A percentile compares a stretch with the other conserved stretches of the same genome.
Evolutionary conservation across 306 rosid species (phyloP).

Genomic region (Myrica gale): DNA sequence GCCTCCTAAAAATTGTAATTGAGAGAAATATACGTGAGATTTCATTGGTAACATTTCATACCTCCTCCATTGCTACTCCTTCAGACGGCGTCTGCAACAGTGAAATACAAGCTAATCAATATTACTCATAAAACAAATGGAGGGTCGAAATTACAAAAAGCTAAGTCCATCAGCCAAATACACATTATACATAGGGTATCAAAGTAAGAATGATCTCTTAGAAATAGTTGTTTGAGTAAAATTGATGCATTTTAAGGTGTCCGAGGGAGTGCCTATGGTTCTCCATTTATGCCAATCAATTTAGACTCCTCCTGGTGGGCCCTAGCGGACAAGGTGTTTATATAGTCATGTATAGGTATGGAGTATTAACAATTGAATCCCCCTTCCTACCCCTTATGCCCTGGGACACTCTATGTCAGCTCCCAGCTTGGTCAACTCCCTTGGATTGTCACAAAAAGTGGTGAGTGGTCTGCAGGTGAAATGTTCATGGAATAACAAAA

Average conservation of each 20-base stretch:
- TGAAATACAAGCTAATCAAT: slow-evolving; percentile 14
- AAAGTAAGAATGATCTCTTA: neutral
- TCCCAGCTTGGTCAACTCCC: too few relatives aligned
- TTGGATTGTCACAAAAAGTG: too few relatives aligned
- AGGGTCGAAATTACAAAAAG: slow-evolving; percentile 20
- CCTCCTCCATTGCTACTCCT: slow-evolving; percentile 72
- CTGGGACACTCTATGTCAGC: too few relatives aligned
- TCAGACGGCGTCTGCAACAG: slow-evolving; percentile 68
- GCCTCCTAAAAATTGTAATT: neutral
- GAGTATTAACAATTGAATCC: too few relatives aligned
- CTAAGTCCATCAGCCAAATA: neutral
- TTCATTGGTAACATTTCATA: slow-evolving; percentile 26
- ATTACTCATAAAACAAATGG: neutral
- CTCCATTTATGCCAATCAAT: too few relatives aligned
- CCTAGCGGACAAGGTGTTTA: too few relatives aligned
- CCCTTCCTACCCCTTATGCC: too few relatives aligned
- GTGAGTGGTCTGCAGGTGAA: too few relatives aligned
- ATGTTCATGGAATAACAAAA: too few relatives aligned
- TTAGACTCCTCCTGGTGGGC: too few relatives aligned
- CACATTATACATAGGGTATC: neutral
- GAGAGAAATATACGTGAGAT: neutral
- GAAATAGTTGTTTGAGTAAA: slow-evolving; percentile 5
- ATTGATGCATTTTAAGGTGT: slow-evolving; percentile 5
- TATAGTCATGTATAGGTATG: too few relatives aligned
- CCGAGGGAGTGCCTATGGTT: neutral